Evolutionary conservation across 352 stramenopile genomes (phyloP), one percentile per base, ranked within the genome.

Genomic region (Phytophthora cryptogea): DNA sequence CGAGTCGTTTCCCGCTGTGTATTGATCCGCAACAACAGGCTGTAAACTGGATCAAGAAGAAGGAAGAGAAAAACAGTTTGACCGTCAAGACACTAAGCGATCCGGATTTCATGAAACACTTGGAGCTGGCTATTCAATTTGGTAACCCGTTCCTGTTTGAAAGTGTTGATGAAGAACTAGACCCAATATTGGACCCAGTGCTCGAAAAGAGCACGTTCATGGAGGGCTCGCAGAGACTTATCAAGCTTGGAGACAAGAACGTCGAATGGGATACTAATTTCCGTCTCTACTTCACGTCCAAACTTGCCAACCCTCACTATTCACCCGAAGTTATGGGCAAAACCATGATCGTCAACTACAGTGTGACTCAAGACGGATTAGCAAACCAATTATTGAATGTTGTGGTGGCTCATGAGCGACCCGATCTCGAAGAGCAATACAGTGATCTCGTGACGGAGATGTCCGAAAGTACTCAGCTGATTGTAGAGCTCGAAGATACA

Each of bases 301-400:
- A 98, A 61, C 76, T 98, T 14, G 89, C 89, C 1, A 98, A 98
- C 42, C 94, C 94, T 27, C 90, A 97, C 63, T 98, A 98, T 66
- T 96, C 87, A 0, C 94, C 94, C 5, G 94, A 98, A 69, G 88
- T 98, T 30, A 98, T 98, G 93, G 89, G 92, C 26, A 98, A 98
- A 54, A 98, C 92, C 0, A 97, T 97, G 90, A 96, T 98, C 41
- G 93, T 98, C 51, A 98, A 98, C 73, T 98, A 98, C 73, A 94
- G 85, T 52, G 94, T 98, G 6, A 98, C 94, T 0, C 87, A 97
- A 48, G 79, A 94, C 31, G 94, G 94, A 0, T 66, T 98, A 3
- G 87, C 90, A 0, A 97, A 97, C 65, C 94, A 98, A 54, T 78
- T 98, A 14, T 63, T 98, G 1, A 97, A 98, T 63, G 89, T 97